These are phyloP conservation scores for Talaromyces adpressus DNA, from an alignment of 495 filamentous ascomycete species.

Conservation along the genomic window DNA sequence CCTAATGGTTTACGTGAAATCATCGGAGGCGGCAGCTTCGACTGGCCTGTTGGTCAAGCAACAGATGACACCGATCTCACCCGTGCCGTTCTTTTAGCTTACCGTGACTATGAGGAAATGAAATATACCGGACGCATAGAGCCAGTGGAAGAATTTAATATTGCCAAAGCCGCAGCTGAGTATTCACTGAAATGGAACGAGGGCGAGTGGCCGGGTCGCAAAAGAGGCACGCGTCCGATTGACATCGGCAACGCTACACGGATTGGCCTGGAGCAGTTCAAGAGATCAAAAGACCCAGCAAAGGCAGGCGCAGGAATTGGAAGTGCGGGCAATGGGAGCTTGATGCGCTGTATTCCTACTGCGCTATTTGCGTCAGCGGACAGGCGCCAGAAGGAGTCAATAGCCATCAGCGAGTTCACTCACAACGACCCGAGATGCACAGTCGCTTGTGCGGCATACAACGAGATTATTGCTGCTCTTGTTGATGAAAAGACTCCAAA, in stretches of 20 bases:
- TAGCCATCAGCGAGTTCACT: conserved; percentile 1
- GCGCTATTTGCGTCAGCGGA: not conserved
- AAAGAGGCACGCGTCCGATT: not conserved
- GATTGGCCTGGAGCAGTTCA: not conserved
- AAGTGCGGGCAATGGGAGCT: not conserved
- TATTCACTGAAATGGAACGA: conserved; percentile 2
- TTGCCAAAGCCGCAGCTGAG: conserved; percentile 1
- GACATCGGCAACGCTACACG: conserved; percentile 2
- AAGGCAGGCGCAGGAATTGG: conserved; percentile 1
- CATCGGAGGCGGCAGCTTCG: not conserved
- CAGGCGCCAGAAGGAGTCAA: not conserved
- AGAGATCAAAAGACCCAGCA: not conserved
- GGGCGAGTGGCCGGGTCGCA: not conserved
- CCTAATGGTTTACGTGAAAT: conserved; percentile 1
- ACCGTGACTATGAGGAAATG: conserved; percentile 1
- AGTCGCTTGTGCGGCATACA: not conserved
- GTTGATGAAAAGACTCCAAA: not conserved
- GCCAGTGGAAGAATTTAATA: not conserved
- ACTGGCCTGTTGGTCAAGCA: not conserved
- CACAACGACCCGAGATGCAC: conserved; percentile 3
- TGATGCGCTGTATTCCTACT: not conserved
- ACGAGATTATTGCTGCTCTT: not conserved
- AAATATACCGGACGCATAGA: not conserved
- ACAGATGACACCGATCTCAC: conserved; percentile 3
- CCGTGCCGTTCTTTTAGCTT: not conserved